Evolutionary conservation across 441 rosid species (phyloP).

Genomic region (Brassica balearica): DNA sequence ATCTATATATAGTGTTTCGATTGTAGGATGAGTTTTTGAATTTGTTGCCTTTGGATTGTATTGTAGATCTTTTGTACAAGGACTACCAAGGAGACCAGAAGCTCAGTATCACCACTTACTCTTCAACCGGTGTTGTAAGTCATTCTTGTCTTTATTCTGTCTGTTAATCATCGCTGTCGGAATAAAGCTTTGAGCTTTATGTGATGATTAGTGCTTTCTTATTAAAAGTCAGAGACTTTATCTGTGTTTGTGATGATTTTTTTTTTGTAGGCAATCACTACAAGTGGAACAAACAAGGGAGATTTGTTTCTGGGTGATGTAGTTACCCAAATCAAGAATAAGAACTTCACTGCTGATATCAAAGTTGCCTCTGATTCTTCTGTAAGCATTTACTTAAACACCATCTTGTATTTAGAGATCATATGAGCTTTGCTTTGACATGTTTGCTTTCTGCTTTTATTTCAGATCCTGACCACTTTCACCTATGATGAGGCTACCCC

Average conservation of each 20-base stretch:
- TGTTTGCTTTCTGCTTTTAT: neutral
- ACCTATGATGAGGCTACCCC: slow-evolving; percentile 88
- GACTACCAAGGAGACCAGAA: slow-evolving; percentile 94
- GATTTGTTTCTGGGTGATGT: slow-evolving; percentile 75
- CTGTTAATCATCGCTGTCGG: neutral
- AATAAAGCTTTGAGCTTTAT: neutral
- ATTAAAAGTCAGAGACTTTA: slow-evolving; percentile 52
- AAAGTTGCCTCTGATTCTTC: slow-evolving; percentile 91
- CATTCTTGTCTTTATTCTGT: neutral
- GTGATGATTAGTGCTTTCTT: slow-evolving; percentile 49
- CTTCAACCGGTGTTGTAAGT: slow-evolving; percentile 90
- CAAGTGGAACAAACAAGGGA: slow-evolving; percentile 82
- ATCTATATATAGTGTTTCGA: neutral
- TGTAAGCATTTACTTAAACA: slow-evolving; percentile 48
- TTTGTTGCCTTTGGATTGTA: slow-evolving; percentile 10
- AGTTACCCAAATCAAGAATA: slow-evolving; percentile 82
- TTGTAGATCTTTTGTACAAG: slow-evolving; percentile 83
- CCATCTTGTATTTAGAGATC: neutral
- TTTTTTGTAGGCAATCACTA: slow-evolving; percentile 72
- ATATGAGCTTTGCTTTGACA: neutral
- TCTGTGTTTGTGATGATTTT: neutral
- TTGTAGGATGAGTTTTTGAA: neutral
- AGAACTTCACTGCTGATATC: slow-evolving; percentile 82
- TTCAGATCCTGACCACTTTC: slow-evolving; percentile 78
- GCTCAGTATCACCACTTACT: slow-evolving; percentile 75